Evolutionary conservation across 441 rosid species (phyloP), one percentile per base, ranked within the genome.

Genomic region (Pelargonium citronellum): DNA sequence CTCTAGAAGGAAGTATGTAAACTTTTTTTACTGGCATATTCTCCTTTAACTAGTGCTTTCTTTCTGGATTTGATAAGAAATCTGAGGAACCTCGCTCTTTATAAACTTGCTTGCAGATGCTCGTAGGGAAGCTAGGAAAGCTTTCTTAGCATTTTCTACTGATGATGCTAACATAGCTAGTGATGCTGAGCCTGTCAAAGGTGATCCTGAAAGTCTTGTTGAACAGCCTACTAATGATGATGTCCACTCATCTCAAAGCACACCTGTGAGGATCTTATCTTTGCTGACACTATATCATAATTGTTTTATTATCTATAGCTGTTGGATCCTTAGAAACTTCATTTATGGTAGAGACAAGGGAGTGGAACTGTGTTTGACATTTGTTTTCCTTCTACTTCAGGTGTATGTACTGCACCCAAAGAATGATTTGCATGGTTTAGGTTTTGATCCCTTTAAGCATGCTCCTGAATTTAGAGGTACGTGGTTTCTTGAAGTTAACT

Each of bases 401-500:
- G 85, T 83, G 61, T 86, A 74, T 75, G 87, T 88, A 68, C 87
- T 85, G 72, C 79, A 87, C 73, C 99, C 97, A 20, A 95, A 95
- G 84, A 90, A 90, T 79, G 95, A 95, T 77, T 69, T 86, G 69
- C 84, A 90, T 83, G 97, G 99, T 76, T 77, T 95, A 76, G 99
- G 97, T 41, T 91, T 74, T 79, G 97, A 91, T 87, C 99, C 97
- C 67, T 95, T 82, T 73, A 89, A 87, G 85, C 84, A 90, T 83
- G 99, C 99, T 84, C 99, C 99, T 64, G 99, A 95, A 79, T 91
- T 95, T 76, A 85, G 96, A 85, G 96, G 99, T 94, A 72, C 55
- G 72, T 77, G 61, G 43, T 78, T 73, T 73, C 77, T 70, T 69
- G 60, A 66, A 72, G 39, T 69, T 66, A 44, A 74, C 68, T 30